These are phyloP conservation scores for Maudiozyma barnettii DNA, from an alignment of 805 yeast genomes.

Conservation along the genomic window DNA sequence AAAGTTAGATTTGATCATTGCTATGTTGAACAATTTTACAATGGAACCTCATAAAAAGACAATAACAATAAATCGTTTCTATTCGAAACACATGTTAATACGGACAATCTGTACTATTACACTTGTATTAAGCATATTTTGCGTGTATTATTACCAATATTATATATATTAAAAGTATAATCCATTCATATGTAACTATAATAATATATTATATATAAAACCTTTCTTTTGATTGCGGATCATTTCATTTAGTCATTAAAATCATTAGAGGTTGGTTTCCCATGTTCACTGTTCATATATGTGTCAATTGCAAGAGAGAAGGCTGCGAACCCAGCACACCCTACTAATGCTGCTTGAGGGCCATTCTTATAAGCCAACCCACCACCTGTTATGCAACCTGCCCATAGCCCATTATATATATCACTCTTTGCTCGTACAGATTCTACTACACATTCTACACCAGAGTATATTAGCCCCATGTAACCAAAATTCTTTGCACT, in stretches of 20 bases:
- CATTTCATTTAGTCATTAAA: slow-evolving; percentile 46
- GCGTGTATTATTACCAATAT: slow-evolving; percentile 22
- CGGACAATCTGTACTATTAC: slow-evolving; percentile 27
- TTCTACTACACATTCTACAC: slow-evolving; percentile 86
- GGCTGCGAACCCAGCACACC: slow-evolving; percentile 97
- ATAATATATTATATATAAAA: neutral
- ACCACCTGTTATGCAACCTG: slow-evolving; percentile 96
- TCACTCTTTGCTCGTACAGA: slow-evolving; percentile 83
- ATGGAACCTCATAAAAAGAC: neutral
- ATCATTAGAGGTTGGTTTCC: slow-evolving; percentile 78
- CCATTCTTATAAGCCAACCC: slow-evolving; percentile 89
- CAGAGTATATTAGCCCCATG: slow-evolving; percentile 83
- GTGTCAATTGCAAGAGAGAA: slow-evolving; percentile 81
- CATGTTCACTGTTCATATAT: slow-evolving; percentile 75
- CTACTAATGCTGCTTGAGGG: slow-evolving; percentile 81
- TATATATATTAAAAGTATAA: neutral
- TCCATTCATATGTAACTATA: slow-evolving; percentile 14
- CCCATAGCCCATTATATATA: slow-evolving; percentile 79
- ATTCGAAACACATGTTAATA: slow-evolving; percentile 5
- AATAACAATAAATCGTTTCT: neutral
- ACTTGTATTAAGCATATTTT: slow-evolving; percentile 7
- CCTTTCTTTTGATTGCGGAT: neutral
- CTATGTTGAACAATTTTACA: slow-evolving; percentile 7
- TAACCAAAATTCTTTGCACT: slow-evolving; percentile 92
- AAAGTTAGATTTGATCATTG: slow-evolving; percentile 22